A percentile compares a stretch with the other conserved stretches of the same genome.
These are phyloP conservation scores for Solanum neorickii DNA, from an alignment of 257 asterid species.

Conservation along the genomic window DNA sequence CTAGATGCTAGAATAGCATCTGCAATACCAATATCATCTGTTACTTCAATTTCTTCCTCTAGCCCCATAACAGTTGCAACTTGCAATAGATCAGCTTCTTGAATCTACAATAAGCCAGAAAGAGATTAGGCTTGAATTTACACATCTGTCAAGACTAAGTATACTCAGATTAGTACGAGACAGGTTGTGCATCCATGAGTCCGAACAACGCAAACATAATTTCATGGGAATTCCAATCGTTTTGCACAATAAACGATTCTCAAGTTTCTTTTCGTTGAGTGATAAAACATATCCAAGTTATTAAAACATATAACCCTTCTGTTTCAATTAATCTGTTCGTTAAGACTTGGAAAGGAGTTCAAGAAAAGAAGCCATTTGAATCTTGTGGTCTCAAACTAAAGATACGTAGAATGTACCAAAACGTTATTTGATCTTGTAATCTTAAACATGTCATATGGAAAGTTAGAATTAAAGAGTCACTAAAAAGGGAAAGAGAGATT, in stretches of 20 bases:
- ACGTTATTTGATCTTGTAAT: neutral
- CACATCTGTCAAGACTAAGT: neutral
- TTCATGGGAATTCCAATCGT: neutral
- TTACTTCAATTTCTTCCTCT: constrained; percentile 65
- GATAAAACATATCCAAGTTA: neutral
- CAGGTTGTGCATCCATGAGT: neutral
- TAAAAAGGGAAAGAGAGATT: too few species aligned
- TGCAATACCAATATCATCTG: constrained; percentile 70
- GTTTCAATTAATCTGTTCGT: too few species aligned
- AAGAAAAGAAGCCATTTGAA: neutral
- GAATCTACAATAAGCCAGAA: constrained; percentile 45
- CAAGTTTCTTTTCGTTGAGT: neutral
- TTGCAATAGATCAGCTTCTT: constrained; percentile 76
- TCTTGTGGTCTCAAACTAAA: neutral
- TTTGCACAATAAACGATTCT: neutral
- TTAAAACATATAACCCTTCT: neutral
- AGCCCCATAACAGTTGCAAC: constrained; percentile 93
- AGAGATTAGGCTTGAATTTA: neutral
- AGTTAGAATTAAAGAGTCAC: too few species aligned
- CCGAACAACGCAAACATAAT: neutral
- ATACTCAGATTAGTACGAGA: too few species aligned
- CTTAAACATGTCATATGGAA: neutral
- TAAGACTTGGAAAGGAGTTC: neutral
- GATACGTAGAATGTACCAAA: neutral
- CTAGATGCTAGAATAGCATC: constrained; percentile 74